These are phyloP conservation scores for Cenchrus fungigraminus DNA, from an alignment of 176 grass and related monocot genomes.

Conservation along the genomic window DNA sequence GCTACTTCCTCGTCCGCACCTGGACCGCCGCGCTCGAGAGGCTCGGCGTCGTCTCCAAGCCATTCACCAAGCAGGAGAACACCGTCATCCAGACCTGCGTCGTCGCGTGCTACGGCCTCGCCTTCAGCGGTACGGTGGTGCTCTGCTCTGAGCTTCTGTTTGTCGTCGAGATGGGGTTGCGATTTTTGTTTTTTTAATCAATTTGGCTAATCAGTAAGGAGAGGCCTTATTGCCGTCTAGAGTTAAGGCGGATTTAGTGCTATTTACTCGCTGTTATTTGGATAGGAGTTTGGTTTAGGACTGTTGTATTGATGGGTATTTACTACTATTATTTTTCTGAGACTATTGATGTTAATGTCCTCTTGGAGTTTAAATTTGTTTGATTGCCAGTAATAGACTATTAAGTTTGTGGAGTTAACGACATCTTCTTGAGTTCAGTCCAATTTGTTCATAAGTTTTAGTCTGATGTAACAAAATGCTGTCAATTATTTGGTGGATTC, in stretches of 20 bases:
- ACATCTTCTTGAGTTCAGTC: neutral
- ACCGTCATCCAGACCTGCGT: constrained; percentile 91
- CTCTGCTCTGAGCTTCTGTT: too few relatives aligned
- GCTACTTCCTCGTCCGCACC: constrained; percentile 23
- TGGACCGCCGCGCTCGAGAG: constrained; percentile 52
- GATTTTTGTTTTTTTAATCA: neutral
- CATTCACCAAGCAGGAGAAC: constrained; percentile 92
- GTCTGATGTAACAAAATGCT: neutral
- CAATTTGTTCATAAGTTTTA: neutral
- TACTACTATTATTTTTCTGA: neutral
- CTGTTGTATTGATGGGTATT: neutral
- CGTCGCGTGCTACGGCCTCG: constrained; percentile 83
- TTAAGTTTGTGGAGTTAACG: neutral
- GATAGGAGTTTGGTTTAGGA: neutral
- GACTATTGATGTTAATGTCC: neutral
- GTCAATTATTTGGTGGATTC: neutral
- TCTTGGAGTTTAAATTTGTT: neutral
- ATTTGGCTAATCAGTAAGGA: neutral
- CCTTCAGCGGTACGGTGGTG: constrained; percentile 66
- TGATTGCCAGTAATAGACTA: neutral
- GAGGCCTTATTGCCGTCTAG: neutral
- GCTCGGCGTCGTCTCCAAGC: constrained; percentile 56
- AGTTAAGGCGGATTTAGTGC: neutral
- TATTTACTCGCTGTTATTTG: too few relatives aligned
- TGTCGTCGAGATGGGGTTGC: neutral